Evolutionary conservation across 2,329 filamentous ascomycete genomes (phyloP).

Genomic region (Fusarium continuum): DNA sequence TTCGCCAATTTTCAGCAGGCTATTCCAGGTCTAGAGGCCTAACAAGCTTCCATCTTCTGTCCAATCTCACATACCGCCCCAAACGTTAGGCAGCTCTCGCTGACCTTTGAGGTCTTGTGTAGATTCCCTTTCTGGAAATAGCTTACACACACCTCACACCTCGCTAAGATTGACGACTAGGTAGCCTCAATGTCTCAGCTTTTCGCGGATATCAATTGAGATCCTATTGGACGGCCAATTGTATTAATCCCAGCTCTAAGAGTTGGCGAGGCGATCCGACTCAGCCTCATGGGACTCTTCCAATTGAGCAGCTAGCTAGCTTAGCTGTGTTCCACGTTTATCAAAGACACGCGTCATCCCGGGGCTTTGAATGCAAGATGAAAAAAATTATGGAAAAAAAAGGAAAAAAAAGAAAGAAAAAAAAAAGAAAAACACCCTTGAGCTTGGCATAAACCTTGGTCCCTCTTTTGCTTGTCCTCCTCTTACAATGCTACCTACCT

Average conservation of each 20-base stretch:
- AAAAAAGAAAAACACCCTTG: background rate
- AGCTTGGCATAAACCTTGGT: constrained; percentile 9
- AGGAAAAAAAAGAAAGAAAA: background rate
- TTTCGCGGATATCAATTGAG: background rate
- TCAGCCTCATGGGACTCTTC: background rate
- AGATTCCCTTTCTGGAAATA: constrained; percentile 17
- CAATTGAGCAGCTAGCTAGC: background rate
- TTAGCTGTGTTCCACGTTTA: too few species aligned
- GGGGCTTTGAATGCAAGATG: background rate
- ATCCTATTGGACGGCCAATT: constrained; percentile 1
- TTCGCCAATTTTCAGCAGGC: background rate
- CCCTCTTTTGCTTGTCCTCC: background rate
- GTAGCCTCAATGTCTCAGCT: constrained; percentile 32
- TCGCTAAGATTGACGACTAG: constrained; percentile 25
- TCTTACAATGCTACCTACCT: constrained; percentile 18
- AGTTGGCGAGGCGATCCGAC: background rate
- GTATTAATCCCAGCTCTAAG: constrained; percentile 5
- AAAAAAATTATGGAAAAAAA: too few species aligned
- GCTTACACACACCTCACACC: constrained; percentile 7
- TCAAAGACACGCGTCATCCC: background rate
- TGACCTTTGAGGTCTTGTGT: background rate
- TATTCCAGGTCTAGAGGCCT: constrained; percentile 8
- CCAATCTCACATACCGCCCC: background rate
- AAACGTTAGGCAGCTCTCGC: background rate
- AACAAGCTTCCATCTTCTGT: background rate